A percentile compares a stretch with the other conserved stretches of the same genome.
phyloP scores from a whole-genome alignment of 1,284 basidiomycete species.

The Malassezia caprae region DNA sequence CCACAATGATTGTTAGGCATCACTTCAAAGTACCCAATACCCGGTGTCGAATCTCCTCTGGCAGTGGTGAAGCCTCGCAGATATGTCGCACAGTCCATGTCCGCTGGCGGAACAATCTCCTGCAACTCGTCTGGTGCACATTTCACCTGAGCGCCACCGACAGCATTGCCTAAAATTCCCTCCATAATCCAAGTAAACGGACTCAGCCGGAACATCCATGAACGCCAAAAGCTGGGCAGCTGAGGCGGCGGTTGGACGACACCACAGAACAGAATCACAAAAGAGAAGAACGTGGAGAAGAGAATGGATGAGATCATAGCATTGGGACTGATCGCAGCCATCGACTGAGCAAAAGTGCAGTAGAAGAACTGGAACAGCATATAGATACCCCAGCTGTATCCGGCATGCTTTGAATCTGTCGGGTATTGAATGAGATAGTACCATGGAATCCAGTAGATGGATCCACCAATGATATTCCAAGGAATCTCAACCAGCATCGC shows the following conservation, averaged over 20 bases:
- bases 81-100: conserved; percentile 27
- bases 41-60: background rate
- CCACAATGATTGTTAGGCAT: conserved; percentile 47
- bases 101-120: conserved; percentile 27
- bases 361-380: conserved; percentile 33
- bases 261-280: conserved; percentile 48
- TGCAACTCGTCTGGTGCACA: conserved; percentile 30
- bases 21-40: conserved; percentile 26
- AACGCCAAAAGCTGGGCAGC: conserved; percentile 30
- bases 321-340: conserved; percentile 37
- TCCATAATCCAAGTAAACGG: conserved; percentile 39
- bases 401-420: conserved; percentile 23
- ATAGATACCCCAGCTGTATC: conserved; percentile 36
- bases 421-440: conserved; percentile 37
- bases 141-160: conserved; percentile 31
- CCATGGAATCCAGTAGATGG: conserved; percentile 42
- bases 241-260: conserved; percentile 35
- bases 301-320: conserved; percentile 40
- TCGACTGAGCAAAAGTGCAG: conserved; percentile 36
- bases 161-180: conserved; percentile 30
- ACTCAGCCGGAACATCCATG: conserved; percentile 29
- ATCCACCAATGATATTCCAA: conserved; percentile 37
- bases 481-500: conserved; percentile 36
- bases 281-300: conserved; percentile 42
- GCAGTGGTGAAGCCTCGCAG: conserved; percentile 19